These are phyloP conservation scores for Microthlaspi erraticum DNA, from an alignment of 345 rosid species.

Conservation along the genomic window DNA sequence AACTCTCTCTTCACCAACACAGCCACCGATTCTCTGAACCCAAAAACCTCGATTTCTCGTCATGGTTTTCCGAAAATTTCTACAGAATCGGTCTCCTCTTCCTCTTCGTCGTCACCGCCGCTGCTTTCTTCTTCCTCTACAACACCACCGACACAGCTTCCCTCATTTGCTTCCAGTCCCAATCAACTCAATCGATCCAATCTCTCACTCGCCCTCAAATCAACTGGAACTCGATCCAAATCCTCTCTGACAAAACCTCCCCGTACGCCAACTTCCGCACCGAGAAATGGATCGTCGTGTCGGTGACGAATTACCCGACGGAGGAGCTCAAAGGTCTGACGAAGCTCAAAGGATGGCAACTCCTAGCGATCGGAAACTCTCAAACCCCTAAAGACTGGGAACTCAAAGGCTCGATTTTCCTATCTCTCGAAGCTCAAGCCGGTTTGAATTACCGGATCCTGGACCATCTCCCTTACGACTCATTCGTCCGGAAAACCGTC, in stretches of 20 bases:
- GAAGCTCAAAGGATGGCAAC: conserved; percentile 88
- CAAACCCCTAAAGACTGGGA: conserved; percentile 88
- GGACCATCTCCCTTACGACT: conserved; percentile 77
- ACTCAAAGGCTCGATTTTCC: conserved; percentile 82
- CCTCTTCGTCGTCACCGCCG: conserved; percentile 63
- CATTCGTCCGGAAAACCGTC: conserved; percentile 77
- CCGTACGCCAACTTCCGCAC: conserved; percentile 71
- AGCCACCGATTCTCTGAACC: conserved; percentile 57
- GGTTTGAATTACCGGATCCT: conserved; percentile 63
- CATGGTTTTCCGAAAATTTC: conserved; percentile 74
- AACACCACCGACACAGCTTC: conserved; percentile 66
- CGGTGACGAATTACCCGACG: conserved; percentile 77
- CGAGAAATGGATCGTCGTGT: conserved; percentile 85
- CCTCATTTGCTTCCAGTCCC: conserved; percentile 69
- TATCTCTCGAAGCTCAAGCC: conserved; percentile 85
- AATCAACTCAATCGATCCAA: conserved; percentile 55
- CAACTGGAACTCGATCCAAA: conserved; percentile 66
- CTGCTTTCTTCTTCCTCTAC: conserved; percentile 67
- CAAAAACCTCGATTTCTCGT: conserved; percentile 75
- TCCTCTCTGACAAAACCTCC: conserved; percentile 62
- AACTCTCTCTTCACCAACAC: conserved; percentile 35
- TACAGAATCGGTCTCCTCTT: conserved; percentile 53
- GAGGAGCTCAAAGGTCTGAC: conserved; percentile 61
- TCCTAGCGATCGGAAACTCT: conserved; percentile 82
- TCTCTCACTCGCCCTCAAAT: conserved; percentile 64